Conservation (phyloP, 139 green algal genomes). For the Raphidocelis subcapitata region DNA sequence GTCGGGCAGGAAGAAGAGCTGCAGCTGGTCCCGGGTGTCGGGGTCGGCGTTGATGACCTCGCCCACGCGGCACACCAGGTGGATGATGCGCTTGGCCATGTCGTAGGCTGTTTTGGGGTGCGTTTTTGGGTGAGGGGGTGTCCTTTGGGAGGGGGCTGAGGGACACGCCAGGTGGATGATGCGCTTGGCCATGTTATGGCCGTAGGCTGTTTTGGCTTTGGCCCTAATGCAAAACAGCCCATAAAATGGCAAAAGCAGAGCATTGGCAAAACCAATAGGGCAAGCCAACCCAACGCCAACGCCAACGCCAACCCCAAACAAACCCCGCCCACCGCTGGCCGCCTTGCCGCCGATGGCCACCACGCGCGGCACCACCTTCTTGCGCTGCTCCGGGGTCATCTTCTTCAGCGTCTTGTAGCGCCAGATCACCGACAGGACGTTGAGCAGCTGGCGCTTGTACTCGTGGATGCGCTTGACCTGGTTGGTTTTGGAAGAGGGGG, state of each 20-base stretch:
- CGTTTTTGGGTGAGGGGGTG: too few relatives aligned
- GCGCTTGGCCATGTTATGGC: constrained; percentile 97
- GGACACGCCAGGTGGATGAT: constrained; percentile 96
- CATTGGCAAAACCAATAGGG: too few relatives aligned
- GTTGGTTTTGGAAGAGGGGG: too few relatives aligned
- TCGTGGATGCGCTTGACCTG: constrained; percentile 99
- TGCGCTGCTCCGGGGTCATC: constrained; percentile 83
- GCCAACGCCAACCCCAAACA: too few relatives aligned
- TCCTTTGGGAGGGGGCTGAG: too few relatives aligned
- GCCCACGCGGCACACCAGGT: constrained; percentile 88
- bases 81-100: constrained; percentile 99
- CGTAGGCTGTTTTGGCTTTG: constrained; percentile 83
- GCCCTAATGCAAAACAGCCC: too few relatives aligned
- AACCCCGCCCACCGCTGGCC: constrained; percentile 55
- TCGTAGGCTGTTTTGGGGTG: constrained; percentile 80
- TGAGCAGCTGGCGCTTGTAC: constrained; percentile 99
- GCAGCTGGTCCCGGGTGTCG: constrained; percentile 67
- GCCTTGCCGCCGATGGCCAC: constrained; percentile 97
- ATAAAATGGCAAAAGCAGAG: too few relatives aligned
- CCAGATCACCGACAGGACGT: constrained; percentile 85
- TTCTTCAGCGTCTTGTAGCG: constrained; percentile 92
- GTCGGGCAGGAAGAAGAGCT: constrained; percentile 93
- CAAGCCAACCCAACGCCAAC: too few relatives aligned
- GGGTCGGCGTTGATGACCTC: constrained; percentile 90
- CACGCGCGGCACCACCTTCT: constrained; percentile 85